A percentile compares a stretch with the other conserved stretches of the same genome.
Evolutionary conservation across 768 basidiomycete species (phyloP).

Genomic region (Pisolithus albus): DNA sequence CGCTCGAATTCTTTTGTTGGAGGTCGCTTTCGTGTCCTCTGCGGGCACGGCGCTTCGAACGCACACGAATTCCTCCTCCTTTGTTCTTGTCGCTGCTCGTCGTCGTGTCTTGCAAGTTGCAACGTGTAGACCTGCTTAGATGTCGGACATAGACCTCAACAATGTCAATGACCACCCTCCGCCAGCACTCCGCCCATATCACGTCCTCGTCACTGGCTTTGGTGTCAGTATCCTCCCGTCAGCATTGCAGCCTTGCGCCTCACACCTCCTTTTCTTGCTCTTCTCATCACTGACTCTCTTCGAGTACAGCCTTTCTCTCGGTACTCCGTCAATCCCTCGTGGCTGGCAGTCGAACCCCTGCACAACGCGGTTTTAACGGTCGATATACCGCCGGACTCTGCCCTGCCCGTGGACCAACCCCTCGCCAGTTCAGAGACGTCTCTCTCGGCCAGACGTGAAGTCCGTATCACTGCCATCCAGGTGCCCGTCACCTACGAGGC

Average conservation of each 20-base stretch:
- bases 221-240: constrained; percentile 36
- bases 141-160: constrained; percentile 27
- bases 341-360: constrained; percentile 60
- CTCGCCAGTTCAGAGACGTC: constrained; percentile 3
- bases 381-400: constrained; percentile 28
- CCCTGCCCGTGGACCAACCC: constrained; percentile 11
- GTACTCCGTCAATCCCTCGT: constrained; percentile 58
- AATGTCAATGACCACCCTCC: constrained; percentile 11
- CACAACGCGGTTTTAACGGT: constrained; percentile 47
- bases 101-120: not conserved
- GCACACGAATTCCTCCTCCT: not conserved
- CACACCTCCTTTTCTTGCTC: constrained; percentile 13
- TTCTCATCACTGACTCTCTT: constrained; percentile 11
- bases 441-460: constrained; percentile 28
- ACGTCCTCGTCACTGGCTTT: constrained; percentile 47
- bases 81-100: not conserved
- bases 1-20: no score
- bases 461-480: constrained; percentile 54
- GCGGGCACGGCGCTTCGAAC: no score
- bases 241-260: constrained; percentile 11
- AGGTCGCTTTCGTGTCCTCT: no score
- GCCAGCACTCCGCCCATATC: constrained; percentile 31
- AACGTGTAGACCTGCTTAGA: constrained; percentile 6
- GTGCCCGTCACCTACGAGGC: constrained; percentile 55
- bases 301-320: constrained; percentile 47